These are phyloP conservation scores for Calycina marina DNA, from an alignment of 2,329 filamentous ascomycete species.

Conservation along the genomic window DNA sequence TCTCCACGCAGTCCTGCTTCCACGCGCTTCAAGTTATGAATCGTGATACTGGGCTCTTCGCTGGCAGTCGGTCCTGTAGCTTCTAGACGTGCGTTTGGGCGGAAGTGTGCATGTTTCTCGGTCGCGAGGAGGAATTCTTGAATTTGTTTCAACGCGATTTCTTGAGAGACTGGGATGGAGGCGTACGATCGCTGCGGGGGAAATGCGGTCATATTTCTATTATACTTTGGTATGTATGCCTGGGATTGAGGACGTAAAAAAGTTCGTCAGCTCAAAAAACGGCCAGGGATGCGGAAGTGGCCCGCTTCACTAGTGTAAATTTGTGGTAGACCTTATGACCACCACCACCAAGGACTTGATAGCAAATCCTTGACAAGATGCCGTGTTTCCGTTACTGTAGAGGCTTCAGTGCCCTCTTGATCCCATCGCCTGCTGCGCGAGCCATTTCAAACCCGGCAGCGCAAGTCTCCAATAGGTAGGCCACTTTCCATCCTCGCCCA, in stretches of 20 bases:
- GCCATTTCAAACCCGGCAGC: slow-evolving; percentile 3
- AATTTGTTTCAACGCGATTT: slow-evolving; percentile 19
- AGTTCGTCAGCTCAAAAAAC: no score
- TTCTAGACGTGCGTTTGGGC: slow-evolving; percentile 22
- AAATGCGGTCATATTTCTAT: slow-evolving; percentile 19
- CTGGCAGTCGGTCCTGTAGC: slow-evolving; percentile 19
- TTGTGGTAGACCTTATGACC: slow-evolving; percentile 1
- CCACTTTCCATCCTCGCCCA: no score
- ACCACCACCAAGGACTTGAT: no score
- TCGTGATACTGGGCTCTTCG: slow-evolving; percentile 25
- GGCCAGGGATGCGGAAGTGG: no score
- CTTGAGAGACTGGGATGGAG: slow-evolving; percentile 16
- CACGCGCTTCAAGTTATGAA: slow-evolving; percentile 37
- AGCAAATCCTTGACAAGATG: no score
- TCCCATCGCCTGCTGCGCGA: slow-evolving; percentile 5
- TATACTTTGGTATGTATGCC: no score
- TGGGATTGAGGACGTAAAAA: no score
- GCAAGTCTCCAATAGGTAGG: no score
- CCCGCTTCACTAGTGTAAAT: slow-evolving; percentile 16
- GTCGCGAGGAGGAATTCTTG: slow-evolving; percentile 18
- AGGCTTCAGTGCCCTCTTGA: slow-evolving; percentile 10
- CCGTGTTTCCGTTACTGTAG: slow-evolving; percentile 18
- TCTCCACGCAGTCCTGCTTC: slow-evolving; percentile 37
- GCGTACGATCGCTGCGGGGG: slow-evolving; percentile 17
- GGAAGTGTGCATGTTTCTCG: slow-evolving; percentile 16